Evolutionary conservation across 78 protist species (phyloP).

Genomic region (Dictyostelium intermedium): DNA sequence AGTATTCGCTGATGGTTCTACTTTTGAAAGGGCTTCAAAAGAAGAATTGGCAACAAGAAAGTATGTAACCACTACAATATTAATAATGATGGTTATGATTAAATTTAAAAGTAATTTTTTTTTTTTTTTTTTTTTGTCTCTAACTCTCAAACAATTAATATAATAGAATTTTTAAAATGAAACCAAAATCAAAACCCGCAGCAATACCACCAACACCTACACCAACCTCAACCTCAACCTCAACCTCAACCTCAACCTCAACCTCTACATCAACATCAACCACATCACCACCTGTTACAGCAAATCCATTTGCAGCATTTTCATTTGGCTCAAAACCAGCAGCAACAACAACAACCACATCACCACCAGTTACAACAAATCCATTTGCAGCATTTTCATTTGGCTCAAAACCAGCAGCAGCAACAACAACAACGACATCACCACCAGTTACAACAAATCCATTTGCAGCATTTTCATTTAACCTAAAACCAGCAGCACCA

Average conservation of each 20-base stretch:
- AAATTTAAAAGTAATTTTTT: no score
- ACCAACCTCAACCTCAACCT: background rate
- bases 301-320: slow-evolving; percentile 4
- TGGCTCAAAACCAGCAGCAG: background rate
- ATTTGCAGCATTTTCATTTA: slow-evolving; percentile 2
- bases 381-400: background rate
- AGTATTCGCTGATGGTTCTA: background rate
- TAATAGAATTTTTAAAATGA: background rate
- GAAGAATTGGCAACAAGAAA: slow-evolving; percentile 49
- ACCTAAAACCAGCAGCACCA: background rate
- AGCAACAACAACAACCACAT: background rate
- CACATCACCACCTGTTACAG: background rate
- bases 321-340: background rate
- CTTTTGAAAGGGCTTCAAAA: slow-evolving; percentile 48
- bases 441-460: background rate
- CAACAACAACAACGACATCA: background rate
- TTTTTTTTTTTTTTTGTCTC: background rate
- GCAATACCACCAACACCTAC: slow-evolving; percentile 3
- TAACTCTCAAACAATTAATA: background rate
- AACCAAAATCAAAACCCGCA: slow-evolving; percentile 4
- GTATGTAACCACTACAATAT: background rate
- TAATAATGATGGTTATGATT: background rate
- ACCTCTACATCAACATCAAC: background rate
- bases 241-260: background rate
- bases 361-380: background rate